phyloP scores from a whole-genome alignment of 257 asterid species.

The Lavandula angustifolia region DNA sequence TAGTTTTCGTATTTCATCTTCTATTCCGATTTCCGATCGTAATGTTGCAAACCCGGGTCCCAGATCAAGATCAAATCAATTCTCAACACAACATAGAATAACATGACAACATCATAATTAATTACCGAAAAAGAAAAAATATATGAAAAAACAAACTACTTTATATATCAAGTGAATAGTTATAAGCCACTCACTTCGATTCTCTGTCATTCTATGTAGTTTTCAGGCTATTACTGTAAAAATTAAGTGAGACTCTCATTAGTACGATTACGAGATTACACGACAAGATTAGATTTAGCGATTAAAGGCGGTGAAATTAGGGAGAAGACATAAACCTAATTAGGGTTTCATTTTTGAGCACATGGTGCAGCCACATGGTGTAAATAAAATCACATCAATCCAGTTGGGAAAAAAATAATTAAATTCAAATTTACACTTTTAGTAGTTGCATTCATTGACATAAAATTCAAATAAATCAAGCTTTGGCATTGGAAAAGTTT shows the following conservation, averaged over 20 bases:
- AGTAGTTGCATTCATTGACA: too few relatives aligned
- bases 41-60: conserved; percentile 1
- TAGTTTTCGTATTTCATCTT: not conserved
- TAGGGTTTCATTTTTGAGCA: not conserved
- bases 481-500: conserved; percentile 20
- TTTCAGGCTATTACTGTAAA: not conserved
- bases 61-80: not conserved
- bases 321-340: not conserved
- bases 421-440: too few relatives aligned
- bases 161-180: not conserved
- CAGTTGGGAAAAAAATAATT: not conserved
- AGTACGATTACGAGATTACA: too few relatives aligned
- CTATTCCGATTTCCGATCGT: not conserved
- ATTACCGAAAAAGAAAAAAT: not conserved
- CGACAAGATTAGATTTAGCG: not conserved
- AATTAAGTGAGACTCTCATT: too few relatives aligned
- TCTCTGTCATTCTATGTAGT: not conserved
- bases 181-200: not conserved
- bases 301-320: not conserved
- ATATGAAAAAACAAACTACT: not conserved
- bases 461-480: not conserved
- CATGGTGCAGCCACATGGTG: conserved; percentile 37
- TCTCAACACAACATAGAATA: not conserved
- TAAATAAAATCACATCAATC: conserved; percentile 28
- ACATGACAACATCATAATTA: not conserved